Conservation (phyloP, 2,329 filamentous ascomycete species). For the Mycocentrospora acerina region DNA sequence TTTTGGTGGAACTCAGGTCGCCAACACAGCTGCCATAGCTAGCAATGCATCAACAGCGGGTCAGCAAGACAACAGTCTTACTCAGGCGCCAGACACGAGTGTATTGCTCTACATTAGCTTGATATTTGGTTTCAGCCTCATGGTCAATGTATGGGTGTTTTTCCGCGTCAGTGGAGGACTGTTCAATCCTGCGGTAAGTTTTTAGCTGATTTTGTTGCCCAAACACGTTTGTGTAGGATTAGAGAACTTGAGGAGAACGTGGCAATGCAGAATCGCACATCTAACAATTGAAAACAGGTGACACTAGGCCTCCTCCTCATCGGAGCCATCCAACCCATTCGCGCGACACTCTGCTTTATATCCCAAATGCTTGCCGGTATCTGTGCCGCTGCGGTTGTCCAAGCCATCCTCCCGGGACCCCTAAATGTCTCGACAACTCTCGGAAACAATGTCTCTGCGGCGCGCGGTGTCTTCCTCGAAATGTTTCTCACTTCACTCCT, state of each 20-base stretch:
- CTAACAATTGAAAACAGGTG: conserved; percentile 22
- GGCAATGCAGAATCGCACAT: background rate
- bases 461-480: conserved; percentile 43
- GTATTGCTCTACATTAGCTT: conserved; percentile 41
- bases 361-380: conserved; percentile 42
- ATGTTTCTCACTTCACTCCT: conserved; percentile 44
- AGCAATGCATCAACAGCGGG: conserved; percentile 23
- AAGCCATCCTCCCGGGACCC: conserved; percentile 37
- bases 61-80: conserved; percentile 24
- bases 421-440: conserved; percentile 41
- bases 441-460: conserved; percentile 28
- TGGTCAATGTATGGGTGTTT: conserved; percentile 46
- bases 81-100: conserved; percentile 35
- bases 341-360: conserved; percentile 35
- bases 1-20: conserved; percentile 42
- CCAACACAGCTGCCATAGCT: conserved; percentile 33
- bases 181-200: conserved; percentile 44
- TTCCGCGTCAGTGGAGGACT: conserved; percentile 42
- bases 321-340: conserved; percentile 23
- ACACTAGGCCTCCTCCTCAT: conserved; percentile 42
- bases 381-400: conserved; percentile 36
- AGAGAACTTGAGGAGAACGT: too few species aligned
- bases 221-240: too few species aligned
- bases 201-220: background rate
- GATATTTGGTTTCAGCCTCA: conserved; percentile 41